These are phyloP conservation scores for Talaromyces piceae DNA, from an alignment of 2,329 filamentous ascomycete genomes.

Conservation along the genomic window DNA sequence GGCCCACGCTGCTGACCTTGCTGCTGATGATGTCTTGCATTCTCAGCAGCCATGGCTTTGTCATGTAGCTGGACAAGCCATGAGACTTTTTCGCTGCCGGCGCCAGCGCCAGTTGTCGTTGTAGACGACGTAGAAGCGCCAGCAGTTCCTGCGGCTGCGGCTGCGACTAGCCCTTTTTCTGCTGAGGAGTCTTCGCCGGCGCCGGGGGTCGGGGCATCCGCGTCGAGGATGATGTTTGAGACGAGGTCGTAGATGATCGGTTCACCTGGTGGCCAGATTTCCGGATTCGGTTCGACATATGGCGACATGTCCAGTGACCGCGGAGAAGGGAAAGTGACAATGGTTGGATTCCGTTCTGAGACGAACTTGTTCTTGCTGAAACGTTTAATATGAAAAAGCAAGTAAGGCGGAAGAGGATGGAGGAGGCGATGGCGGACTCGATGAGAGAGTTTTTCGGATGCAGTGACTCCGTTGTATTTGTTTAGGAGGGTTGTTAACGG, in stretches of 20 bases:
- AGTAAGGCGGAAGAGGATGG: constrained; percentile 83
- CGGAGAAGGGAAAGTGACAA: constrained; percentile 88
- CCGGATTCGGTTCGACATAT: constrained; percentile 82
- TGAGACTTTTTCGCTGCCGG: constrained; percentile 83
- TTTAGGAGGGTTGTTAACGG: constrained; percentile 73
- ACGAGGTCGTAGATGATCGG: constrained; percentile 93
- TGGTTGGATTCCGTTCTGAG: constrained; percentile 90
- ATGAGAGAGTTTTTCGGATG: constrained; percentile 83
- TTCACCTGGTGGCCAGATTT: constrained; percentile 62
- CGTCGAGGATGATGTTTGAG: constrained; percentile 68
- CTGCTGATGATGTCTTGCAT: constrained; percentile 22
- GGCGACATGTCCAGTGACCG: constrained; percentile 78
- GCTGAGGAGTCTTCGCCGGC: constrained; percentile 29
- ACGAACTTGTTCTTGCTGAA: constrained; percentile 98
- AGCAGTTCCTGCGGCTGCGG: constrained; percentile 22
- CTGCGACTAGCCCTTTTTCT: constrained; percentile 31
- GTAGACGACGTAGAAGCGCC: constrained; percentile 22
- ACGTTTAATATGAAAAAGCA: constrained; percentile 93
- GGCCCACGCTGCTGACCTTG: constrained; percentile 43
- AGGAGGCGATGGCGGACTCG: constrained; percentile 82
- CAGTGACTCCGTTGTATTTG: constrained; percentile 85
- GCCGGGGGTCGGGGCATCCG: constrained; percentile 59
- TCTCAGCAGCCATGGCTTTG: constrained; percentile 50
- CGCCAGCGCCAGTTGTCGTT: constrained; percentile 57
- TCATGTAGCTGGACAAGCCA: constrained; percentile 91